Evolutionary conservation across 305 asterid species (phyloP).

Genomic region (Petunia hybrid): DNA sequence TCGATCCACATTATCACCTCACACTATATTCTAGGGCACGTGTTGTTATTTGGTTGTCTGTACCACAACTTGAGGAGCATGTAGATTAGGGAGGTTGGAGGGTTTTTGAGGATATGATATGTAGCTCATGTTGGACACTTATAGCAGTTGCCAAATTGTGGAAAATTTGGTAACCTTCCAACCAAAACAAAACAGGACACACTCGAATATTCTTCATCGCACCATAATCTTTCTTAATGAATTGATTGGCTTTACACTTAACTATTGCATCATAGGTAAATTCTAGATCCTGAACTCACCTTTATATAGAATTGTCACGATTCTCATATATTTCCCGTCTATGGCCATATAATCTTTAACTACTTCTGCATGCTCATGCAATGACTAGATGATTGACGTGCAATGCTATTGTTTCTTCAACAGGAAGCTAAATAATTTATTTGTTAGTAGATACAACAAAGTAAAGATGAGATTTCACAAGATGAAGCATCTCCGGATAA

Average conservation of each 20-base stretch:
- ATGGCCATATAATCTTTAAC: too few relatives aligned
- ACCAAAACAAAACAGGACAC: background rate
- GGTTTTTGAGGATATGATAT: background rate
- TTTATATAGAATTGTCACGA: too few relatives aligned
- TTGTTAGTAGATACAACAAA: background rate
- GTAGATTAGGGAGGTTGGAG: background rate
- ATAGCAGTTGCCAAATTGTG: background rate
- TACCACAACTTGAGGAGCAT: slow-evolving; percentile 7
- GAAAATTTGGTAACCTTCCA: slow-evolving; percentile 4
- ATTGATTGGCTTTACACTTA: background rate
- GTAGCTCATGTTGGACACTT: slow-evolving; percentile 27
- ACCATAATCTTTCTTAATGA: background rate
- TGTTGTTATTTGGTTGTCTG: background rate
- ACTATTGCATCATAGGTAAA: background rate
- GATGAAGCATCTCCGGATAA: background rate
- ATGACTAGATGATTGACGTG: background rate
- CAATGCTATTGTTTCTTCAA: background rate
- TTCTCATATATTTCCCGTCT: too few relatives aligned
- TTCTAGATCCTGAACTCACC: too few relatives aligned
- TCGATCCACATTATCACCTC: background rate
- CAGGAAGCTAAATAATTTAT: background rate
- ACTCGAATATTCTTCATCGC: background rate
- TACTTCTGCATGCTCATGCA: too few relatives aligned
- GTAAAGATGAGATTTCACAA: background rate
- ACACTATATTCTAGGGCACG: background rate